A percentile compares a stretch with the other conserved stretches of the same genome.
These are phyloP conservation scores for Epithemia pelagica DNA, from an alignment of 108 stramenopile species.

Conservation along the genomic window DNA sequence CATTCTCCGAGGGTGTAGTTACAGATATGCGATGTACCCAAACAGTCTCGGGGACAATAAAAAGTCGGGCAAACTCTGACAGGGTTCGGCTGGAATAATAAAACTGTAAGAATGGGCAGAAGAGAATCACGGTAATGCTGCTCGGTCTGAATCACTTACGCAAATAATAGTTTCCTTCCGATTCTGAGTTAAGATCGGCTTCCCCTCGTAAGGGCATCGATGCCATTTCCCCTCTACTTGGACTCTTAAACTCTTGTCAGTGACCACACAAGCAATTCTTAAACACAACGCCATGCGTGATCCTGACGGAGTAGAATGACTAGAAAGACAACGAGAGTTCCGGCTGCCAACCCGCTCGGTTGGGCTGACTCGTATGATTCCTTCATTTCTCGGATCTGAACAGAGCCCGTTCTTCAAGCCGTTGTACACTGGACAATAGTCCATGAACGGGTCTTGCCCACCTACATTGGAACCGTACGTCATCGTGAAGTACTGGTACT, in stretches of 20 bases:
- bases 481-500: slow-evolving; percentile 63
- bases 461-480: slow-evolving; percentile 50
- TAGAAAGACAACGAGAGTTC: slow-evolving; percentile 68
- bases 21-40: slow-evolving; percentile 60
- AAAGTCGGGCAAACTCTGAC: slow-evolving; percentile 72
- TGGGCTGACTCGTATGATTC: slow-evolving; percentile 34
- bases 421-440: slow-evolving; percentile 76
- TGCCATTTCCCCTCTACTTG: slow-evolving; percentile 66
- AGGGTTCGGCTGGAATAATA: slow-evolving; percentile 40
- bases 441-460: slow-evolving; percentile 62
- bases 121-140: no score
- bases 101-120: no score
- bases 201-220: slow-evolving; percentile 45
- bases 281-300: slow-evolving; percentile 50
- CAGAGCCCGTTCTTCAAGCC: slow-evolving; percentile 66
- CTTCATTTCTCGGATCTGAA: slow-evolving; percentile 22
- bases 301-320: slow-evolving; percentile 20
- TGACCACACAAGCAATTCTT: slow-evolving; percentile 72
- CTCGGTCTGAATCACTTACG: not conserved
- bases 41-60: slow-evolving; percentile 70
- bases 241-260: slow-evolving; percentile 60
- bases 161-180: slow-evolving; percentile 37
- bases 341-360: slow-evolving; percentile 59
- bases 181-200: slow-evolving; percentile 45
- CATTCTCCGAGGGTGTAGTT: slow-evolving; percentile 62